Base-by-base conservation (phyloP, 208 protist species). In the Naegleria fowleri region DNA sequence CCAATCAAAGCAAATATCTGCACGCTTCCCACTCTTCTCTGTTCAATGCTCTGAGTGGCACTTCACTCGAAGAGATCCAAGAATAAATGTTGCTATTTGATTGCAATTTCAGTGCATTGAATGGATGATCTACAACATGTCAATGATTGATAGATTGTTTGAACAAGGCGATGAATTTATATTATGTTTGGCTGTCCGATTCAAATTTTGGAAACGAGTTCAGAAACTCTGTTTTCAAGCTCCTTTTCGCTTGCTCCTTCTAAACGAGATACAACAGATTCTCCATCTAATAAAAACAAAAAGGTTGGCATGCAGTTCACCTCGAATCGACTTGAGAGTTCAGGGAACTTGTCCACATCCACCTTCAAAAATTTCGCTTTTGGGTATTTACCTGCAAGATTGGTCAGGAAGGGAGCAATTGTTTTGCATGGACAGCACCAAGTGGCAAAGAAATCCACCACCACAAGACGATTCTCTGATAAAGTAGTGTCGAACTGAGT, bases 321-420 rank as follows among this genome's bases (percentile, higher is more conserved):
- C 52, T 43, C 38, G 25, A 19, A 33, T 41, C 87, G 83, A n/a
- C 22, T 43, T 5, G 39, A 52, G 41, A 93, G 29, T n/a, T 89
- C 84, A 9, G 67, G 29, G 0, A 90, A 2, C 55, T 94, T 41
- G 58, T 94, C 93, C 6, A 94, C 92, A 92, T 94, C 92, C 2
- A 93, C 90, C 41, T 94, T 92, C 41, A 94, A 16, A 91, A 94
- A 94, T 22, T 91, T 83, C 22, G 92, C 93, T 75, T 94, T 67
- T 33, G 52, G 15, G 38, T 91, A 91, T 87, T 92, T 85, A 25
- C 83, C 5, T 55, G 91, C 39, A 41, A 92, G 58, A 29, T 88
- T 41, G 55, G 93, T 58, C 22, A 92, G 48, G 7, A 36, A 38
- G 51, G 93, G 93, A 48, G 92, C 91, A 55, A 94, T 92, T 25